Base-by-base conservation (phyloP, 1,284 basidiomycete species). In the Austropuccinia psidii region DNA sequence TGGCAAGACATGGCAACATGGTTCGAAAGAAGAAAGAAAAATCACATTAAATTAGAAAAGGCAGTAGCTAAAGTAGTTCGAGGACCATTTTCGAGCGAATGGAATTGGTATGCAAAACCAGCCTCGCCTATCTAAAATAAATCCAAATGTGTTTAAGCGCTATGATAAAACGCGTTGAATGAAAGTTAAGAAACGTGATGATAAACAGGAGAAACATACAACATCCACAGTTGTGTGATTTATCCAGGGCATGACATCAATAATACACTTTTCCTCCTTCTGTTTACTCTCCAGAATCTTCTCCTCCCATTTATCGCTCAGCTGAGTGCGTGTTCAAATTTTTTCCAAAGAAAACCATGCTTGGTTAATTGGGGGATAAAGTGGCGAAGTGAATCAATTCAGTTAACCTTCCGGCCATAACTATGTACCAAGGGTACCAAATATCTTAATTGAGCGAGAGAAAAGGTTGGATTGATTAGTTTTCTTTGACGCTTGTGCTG, bases 201-300 rank as follows among this genome's bases (percentile, higher is more conserved):
- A 77, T 64, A 76, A 74, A 83, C 87, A 87, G 21, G 89, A 87
- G 52, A 87, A 82, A 5, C 88, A 88, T 70, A 91, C 89, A 50
- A 88, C 84, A 77, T 90, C 89, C 17, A 90, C 82, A 0, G 88
- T 88, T 8, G 87, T 85, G 39, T 85, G 84, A 1, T 83, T 85
- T 9, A 90, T 83, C 84, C 85, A 88, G 21, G 82, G 78, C 68
- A 88, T 81, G 19, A 86, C 85, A 76, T 90, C 88, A 49, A 88
- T 82, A 33, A 79, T 78, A 75, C 68, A 77, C 19, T 72, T 47
- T 21, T 73, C 74, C 8, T 58, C 1, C 74, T 75, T 1, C 77
- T 77, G 6, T 41, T 47, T 50, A 27, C 47, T 52, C 8, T n/a
- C n/a, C n/a, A n/a, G 50, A 33, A 65, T 60, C 21, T 21, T 31